Percentiles rank a stretch among this genome's conserved stretches.
Evolutionary conservation across 768 basidiomycete species (phyloP).

Genomic region (Asterophora lycoperdoides): DNA sequence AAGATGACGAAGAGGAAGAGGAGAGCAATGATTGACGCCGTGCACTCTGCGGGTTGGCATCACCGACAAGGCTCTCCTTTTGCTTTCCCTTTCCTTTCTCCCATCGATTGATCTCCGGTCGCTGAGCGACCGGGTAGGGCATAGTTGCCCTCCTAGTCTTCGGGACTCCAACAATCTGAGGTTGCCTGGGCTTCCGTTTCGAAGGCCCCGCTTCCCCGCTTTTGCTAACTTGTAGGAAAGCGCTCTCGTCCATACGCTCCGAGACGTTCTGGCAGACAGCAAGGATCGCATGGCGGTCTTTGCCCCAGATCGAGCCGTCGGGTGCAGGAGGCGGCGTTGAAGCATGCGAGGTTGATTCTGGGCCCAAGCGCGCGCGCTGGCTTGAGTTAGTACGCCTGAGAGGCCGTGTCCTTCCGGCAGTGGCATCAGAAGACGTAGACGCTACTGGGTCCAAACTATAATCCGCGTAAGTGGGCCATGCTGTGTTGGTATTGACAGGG

Average conservation of each 20-base stretch:
- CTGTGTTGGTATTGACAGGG: neutral
- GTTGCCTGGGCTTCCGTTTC: slow-evolving; percentile 6
- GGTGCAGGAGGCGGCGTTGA: slow-evolving; percentile 12
- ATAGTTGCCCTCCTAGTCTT: slow-evolving; percentile 2
- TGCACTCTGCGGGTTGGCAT: neutral
- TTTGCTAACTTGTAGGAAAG: slow-evolving; percentile 14
- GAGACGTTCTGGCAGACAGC: slow-evolving; percentile 32
- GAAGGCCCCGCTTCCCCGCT: neutral
- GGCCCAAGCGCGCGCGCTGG: neutral
- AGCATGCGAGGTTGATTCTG: neutral
- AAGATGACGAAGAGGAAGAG: neutral
- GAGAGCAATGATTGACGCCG: neutral
- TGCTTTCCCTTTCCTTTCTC: slow-evolving; percentile 14
- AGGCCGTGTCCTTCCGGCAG: neutral
- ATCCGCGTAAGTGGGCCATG: neutral
- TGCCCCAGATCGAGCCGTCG: slow-evolving; percentile 12
- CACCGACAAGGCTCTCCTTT: neutral
- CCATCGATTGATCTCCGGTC: neutral
- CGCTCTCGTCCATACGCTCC: slow-evolving; percentile 30
- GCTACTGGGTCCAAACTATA: neutral
- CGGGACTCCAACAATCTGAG: neutral
- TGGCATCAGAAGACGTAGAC: neutral
- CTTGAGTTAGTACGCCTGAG: slow-evolving; percentile 6
- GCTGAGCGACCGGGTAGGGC: neutral
- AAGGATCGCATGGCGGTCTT: slow-evolving; percentile 19